Base-by-base conservation (phyloP, 768 basidiomycete species). In the Calocera viscosa region DNA sequence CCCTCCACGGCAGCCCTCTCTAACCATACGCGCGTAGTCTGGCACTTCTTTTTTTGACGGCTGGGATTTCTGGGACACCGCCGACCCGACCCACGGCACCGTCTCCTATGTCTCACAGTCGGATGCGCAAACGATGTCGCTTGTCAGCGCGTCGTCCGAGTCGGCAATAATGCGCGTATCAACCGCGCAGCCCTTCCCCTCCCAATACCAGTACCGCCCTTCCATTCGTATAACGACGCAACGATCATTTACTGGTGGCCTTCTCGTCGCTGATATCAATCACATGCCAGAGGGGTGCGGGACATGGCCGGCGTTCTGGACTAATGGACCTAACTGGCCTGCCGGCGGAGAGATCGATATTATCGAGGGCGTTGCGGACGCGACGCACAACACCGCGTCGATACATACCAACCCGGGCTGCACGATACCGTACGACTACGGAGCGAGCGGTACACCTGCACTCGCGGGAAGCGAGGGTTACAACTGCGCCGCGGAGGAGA, bases 161-260 rank as follows among this genome's bases (percentile, higher is more conserved):
- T 83, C 91, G 76, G 90, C 88, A 19, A 76, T 96, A 66, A 94
- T 97, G 92, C 80, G 84, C 35, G 86, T 95, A 28, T 91, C 95
- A 73, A 94, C 90, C 5, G 94, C 91, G 2, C 43, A 47, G 43
- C 43, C 43, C 8, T 19, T 47, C 5, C 43, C 80, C 84, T 11
- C 81, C 76, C 19, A 87, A 94, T 34, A 72, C 81, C n/a, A 82
- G 41, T 87, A 82, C 65, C 84, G 94, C 68, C 81, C 84, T 75
- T 87, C 88, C 70, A 82, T 95, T 40, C 86, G 94, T 69, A 88
- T 97, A 70, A 85, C 84, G 63, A 85, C 87, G 0, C 73, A 84
- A 32, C 74, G 78, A 64, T 75, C 78, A 1, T 88, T 83, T 72
- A 88, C 82, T 35, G 84, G 84, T 8, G 43, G 43, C 43, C 43